Evolutionary conservation across 2,329 filamentous ascomycete species (phyloP).

Genomic region (Penicillium frequentans): DNA sequence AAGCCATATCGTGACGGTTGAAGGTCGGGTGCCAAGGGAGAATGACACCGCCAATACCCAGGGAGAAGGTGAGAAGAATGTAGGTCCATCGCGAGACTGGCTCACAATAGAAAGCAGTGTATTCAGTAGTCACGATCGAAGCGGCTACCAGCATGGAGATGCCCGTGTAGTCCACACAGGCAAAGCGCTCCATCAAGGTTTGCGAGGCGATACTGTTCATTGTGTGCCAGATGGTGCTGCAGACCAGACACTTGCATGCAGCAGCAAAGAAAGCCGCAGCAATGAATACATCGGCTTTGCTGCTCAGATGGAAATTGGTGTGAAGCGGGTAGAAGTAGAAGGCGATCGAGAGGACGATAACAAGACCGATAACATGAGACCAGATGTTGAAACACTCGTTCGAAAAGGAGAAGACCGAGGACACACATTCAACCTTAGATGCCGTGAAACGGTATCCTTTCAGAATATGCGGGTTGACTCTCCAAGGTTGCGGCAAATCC

Average conservation of each 20-base stretch:
- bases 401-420: slow-evolving; percentile 77
- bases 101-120: slow-evolving; percentile 98
- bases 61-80: slow-evolving; percentile 74
- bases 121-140: slow-evolving; percentile 97
- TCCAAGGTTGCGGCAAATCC: slow-evolving; percentile 87
- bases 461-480: slow-evolving; percentile 89
- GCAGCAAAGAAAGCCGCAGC: slow-evolving; percentile 95
- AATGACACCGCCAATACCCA: slow-evolving; percentile 85
- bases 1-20: slow-evolving; percentile 89
- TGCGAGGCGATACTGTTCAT: slow-evolving; percentile 97
- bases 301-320: slow-evolving; percentile 80
- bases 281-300: slow-evolving; percentile 84
- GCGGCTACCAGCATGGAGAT: slow-evolving; percentile 91
- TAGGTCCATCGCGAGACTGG: slow-evolving; percentile 83
- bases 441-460: slow-evolving; percentile 92
- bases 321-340: slow-evolving; percentile 95
- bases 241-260: slow-evolving; percentile 89
- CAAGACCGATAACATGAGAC: slow-evolving; percentile 87
- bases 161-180: slow-evolving; percentile 96
- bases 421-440: slow-evolving; percentile 83
- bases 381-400: slow-evolving; percentile 98
- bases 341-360: slow-evolving; percentile 82
- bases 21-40: slow-evolving; percentile 95
- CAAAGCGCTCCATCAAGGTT: slow-evolving; percentile 86
- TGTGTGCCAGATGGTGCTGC: slow-evolving; percentile 96